Percentiles rank a stretch among this genome's conserved stretches.
phyloP scores from a whole-genome alignment of 345 rosid genomes.

The Anacardium occidentale region DNA sequence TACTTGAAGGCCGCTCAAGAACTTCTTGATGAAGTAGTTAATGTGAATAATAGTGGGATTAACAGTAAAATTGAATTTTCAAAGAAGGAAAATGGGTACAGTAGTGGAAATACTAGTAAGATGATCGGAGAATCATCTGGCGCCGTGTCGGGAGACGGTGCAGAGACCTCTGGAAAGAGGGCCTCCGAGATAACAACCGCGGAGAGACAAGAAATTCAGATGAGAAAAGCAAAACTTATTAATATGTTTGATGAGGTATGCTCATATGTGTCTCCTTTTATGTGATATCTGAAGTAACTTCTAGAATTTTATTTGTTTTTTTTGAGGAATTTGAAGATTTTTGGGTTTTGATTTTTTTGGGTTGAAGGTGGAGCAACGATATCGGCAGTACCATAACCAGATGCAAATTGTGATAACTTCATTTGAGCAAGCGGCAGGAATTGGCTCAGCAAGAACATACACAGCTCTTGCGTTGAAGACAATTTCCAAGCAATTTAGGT shows the following conservation, averaged over 20 bases:
- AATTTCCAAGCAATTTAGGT: constrained; percentile 90
- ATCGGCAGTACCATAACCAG: constrained; percentile 92
- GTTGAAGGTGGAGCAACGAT: constrained; percentile 90
- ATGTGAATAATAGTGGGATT: constrained; percentile 47
- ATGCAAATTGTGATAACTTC: constrained; percentile 87
- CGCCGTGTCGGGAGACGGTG: constrained; percentile 46
- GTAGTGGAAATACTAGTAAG: constrained; percentile 30
- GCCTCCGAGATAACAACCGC: constrained; percentile 62
- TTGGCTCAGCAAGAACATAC: constrained; percentile 85
- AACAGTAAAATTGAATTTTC: constrained; percentile 31
- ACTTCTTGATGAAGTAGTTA: constrained; percentile 90
- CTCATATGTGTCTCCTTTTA: not conserved
- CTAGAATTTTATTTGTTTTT: not conserved
- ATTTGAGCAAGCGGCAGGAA: constrained; percentile 88
- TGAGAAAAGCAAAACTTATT: constrained; percentile 89
- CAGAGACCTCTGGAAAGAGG: constrained; percentile 49
- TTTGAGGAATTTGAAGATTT: not conserved
- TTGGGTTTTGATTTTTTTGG: not conserved
- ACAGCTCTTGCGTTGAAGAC: constrained; percentile 86
- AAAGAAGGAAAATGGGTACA: constrained; percentile 43
- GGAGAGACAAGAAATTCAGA: constrained; percentile 97
- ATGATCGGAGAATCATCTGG: constrained; percentile 54
- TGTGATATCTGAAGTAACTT: not conserved
- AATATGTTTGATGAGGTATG: constrained; percentile 92
- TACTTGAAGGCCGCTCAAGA: constrained; percentile 94